A percentile compares a stretch with the other conserved stretches of the same genome.
Conservation (phyloP, 495 filamentous ascomycete genomes). For the Xylaria sp. region DNA sequence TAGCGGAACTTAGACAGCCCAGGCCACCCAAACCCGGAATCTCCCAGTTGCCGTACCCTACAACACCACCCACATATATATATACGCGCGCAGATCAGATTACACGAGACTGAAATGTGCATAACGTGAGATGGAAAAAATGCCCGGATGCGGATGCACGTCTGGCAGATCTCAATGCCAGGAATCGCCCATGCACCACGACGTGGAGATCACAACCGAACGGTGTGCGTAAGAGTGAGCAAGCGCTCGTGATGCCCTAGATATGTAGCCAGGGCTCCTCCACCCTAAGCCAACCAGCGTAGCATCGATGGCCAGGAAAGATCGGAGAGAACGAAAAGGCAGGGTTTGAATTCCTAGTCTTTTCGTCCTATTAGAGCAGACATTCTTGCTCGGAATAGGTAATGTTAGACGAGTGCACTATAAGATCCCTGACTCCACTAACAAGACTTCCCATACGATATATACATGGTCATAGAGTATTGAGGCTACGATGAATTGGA, state of each 20-base stretch:
- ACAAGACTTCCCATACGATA: background rate
- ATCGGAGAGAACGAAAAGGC: background rate
- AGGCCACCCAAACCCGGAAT: background rate
- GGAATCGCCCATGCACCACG: background rate
- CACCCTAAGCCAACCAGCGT: constrained; percentile 10
- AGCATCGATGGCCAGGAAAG: background rate
- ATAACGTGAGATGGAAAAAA: constrained; percentile 14
- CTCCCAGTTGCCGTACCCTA: background rate
- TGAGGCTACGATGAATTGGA: background rate
- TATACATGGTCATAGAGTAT: constrained; percentile 4
- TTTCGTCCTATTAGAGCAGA: constrained; percentile 15
- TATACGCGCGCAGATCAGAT: constrained; percentile 7
- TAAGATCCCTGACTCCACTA: constrained; percentile 1
- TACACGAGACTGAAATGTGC: constrained; percentile 9
- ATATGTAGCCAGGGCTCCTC: background rate
- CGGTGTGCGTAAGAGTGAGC: background rate
- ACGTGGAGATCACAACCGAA: constrained; percentile 5
- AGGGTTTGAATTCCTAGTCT: background rate
- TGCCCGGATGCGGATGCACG: constrained; percentile 21
- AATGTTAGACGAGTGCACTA: constrained; percentile 20
- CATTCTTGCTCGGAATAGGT: constrained; percentile 4
- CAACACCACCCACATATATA: no score
- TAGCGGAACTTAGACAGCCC: background rate
- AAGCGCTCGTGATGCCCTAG: background rate
- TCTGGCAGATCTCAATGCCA: constrained; percentile 18